Conservation (phyloP, 1,139 yeast species). For the Diutina catenulata region DNA sequence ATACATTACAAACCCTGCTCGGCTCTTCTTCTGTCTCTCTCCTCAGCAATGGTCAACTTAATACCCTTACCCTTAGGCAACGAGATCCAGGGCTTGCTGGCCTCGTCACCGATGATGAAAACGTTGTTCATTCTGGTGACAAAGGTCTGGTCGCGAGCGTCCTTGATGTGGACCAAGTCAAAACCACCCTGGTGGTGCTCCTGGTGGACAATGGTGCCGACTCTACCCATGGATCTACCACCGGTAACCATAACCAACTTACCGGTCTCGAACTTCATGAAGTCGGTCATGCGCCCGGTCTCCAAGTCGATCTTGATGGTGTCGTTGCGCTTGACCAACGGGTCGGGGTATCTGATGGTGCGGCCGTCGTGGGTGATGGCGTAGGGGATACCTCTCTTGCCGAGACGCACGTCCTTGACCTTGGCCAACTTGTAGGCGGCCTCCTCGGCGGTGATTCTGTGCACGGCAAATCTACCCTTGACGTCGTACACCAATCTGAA, state of each 20-base stretch:
- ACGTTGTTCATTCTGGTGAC: constrained; percentile 97
- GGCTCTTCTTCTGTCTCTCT: constrained; percentile 98
- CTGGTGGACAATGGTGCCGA: constrained; percentile 96
- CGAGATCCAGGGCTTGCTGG: constrained; percentile 93
- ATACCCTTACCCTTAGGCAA: constrained; percentile 99
- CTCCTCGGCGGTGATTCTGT: constrained; percentile 98
- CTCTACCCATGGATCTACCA: constrained; percentile 99
- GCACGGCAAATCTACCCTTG: constrained; percentile 98
- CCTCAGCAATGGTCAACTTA: constrained; percentile 95
- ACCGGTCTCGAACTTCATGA: constrained; percentile 92
- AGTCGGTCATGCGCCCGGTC: constrained; percentile 86
- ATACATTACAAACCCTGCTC: constrained; percentile 35
- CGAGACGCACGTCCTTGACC: constrained; percentile 95
- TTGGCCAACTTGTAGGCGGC: constrained; percentile 96
- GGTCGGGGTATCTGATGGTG: constrained; percentile 99
- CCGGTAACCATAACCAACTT: constrained; percentile 96
- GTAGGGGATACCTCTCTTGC: constrained; percentile 97
- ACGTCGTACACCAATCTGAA: constrained; percentile 97
- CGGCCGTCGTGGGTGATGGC: constrained; percentile 99
- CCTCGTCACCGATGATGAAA: constrained; percentile 89
- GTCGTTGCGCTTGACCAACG: constrained; percentile 90
- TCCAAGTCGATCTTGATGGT: constrained; percentile 94
- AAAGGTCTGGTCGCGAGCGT: constrained; percentile 92
- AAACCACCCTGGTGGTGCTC: constrained; percentile 99
- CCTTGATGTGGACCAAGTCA: constrained; percentile 98